Base-by-base conservation (phyloP, 371 early-diverging fungal species). In the Syncephalastrum monosporum region DNA sequence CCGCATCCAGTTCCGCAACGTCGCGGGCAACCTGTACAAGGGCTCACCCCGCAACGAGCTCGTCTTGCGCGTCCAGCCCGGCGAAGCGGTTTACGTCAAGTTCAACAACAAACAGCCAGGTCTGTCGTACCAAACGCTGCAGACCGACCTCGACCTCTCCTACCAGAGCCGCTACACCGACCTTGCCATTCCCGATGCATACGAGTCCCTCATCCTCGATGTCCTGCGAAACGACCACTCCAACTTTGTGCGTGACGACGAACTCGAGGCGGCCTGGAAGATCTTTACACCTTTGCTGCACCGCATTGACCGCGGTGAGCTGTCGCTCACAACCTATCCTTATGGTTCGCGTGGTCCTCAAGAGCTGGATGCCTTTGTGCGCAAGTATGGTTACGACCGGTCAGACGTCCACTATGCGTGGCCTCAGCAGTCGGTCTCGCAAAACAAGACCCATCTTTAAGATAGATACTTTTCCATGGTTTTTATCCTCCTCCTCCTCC, bases 171-270 rank as follows among this genome's bases (percentile, higher is more conserved):
- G 96, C 33, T 97, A 91, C 78, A 76, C 77, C 17, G 88, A 91
- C 53, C 59, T 85, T 47, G 79, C 82, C 58, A 97, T 97, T 60
- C 98, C 98, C 12, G 98, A 97, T 64, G 97, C 98, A 4, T 97
- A 97, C 72, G 96, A 94, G 60, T 84, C 94, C 8, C 80, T 97
- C 48, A 88, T 97, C 52, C 73, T 97, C 43, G 98, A 97, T 61
- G 87, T 88, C 1, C 67, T 97, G 27, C 82, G 86, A 33, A 92
- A 89, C 14, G 97, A 97, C 64, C 93, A 94, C 70, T 87, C 92
- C 58, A 96, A 97, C 82, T 96, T 97, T 85, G 96, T 97, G 44
- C 87, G 97, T 42, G 87, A 89, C 64, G 97, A 97, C 68, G 97
- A 97, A 74, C 74, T 97, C 29, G 94, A 95, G 49, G 94, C 89